Evolutionary conservation across 257 asterid genomes (phyloP).

Genomic region (Solanum chmielewskii): DNA sequence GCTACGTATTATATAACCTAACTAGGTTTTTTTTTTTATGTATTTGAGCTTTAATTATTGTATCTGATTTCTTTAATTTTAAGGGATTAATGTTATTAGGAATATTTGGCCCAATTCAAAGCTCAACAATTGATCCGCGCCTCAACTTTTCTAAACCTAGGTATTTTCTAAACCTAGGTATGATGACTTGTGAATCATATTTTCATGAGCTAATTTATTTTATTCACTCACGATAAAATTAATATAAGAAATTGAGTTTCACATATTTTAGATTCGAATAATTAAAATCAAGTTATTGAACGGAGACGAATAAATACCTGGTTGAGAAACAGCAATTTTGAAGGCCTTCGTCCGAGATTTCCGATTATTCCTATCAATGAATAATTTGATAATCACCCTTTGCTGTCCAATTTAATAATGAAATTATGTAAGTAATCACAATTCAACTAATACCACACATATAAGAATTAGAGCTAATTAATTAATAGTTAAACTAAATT

Average conservation of each 20-base stretch:
- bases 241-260: neutral
- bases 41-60: no score
- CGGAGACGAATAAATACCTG: neutral
- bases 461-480: neutral
- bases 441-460: neutral
- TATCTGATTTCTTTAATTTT: no score
- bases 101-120: neutral
- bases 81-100: no score
- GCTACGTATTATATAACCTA: no score
- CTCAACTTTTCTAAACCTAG: neutral
- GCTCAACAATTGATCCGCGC: neutral
- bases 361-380: neutral
- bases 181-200: neutral
- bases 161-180: no score
- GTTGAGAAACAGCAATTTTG: neutral
- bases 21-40: no score
- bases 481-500: neutral
- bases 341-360: neutral
- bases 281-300: neutral
- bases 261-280: neutral
- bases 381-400: neutral
- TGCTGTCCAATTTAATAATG: neutral
- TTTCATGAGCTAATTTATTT: neutral
- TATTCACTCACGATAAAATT: neutral
- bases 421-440: neutral